Evolutionary conservation across 768 basidiomycete genomes (phyloP), one percentile per base, ranked within the genome.

Genomic region (Tulasnella calospora): DNA sequence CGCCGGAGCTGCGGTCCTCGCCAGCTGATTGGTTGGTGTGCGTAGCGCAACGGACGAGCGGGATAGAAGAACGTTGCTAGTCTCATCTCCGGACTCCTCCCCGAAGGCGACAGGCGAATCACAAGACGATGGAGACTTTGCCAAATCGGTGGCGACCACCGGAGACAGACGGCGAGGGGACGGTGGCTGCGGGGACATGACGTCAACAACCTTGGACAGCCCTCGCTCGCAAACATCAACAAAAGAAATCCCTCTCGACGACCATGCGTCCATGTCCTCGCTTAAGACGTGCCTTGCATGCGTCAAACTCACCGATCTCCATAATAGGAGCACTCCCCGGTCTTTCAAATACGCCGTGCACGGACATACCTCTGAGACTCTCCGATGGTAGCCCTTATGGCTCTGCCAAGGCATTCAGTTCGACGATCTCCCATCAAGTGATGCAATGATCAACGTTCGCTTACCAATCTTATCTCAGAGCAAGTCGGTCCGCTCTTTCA

Each of bases 131-230:
- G 61, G 61, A 67, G 27, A 35, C 61, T 67, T 33, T 30, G 61
- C 27, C 61, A 35, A 67, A 67, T 67, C 61, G 61, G 61, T 67
- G 61, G 13, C 61, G 61, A 67, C 61, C 61, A 27, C 61, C 61
- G 61, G 61, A 17, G 61, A 67, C 61, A 67, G 61, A 67, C 61
- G 61, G 30, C 10, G 61, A 27, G 44, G 30, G 15, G 12, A 35
- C 61, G 27, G 61, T 67, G 61, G 10, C 61, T 67, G 61, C 61
- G 61, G 61, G 61, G 61, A 67, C n/a, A n/a, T 67, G 61, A 67
- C 61, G 61, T 67, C 30, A 67, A 30, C 61, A 35, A 33, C 12
- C 61, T 9, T 35, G 15, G 15, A 12, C 15, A 15, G 1, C 35
- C 30, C 33, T 30, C 33, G 23, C 23, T 12, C 51, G n/a, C 51